Evolutionary conservation across 805 yeast species (phyloP).

Genomic region (Metschnikowia kofuensis): DNA sequence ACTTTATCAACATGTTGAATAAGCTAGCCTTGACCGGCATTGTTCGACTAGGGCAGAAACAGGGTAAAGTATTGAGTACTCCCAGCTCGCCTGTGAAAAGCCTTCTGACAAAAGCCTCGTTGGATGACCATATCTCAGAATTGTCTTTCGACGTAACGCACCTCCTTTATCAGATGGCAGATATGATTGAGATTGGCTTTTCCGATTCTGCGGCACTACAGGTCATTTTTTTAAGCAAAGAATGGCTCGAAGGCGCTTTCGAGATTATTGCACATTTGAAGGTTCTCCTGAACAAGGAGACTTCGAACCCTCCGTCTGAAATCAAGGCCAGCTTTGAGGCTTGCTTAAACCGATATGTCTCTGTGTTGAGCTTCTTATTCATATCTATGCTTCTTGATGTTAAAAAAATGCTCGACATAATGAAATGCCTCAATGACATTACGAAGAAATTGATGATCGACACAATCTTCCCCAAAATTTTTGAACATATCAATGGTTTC

Average conservation of each 20-base stretch:
- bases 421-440: slow-evolving; percentile 30
- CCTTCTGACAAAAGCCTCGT: not conserved
- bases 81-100: slow-evolving; percentile 30
- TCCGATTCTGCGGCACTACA: slow-evolving; percentile 22
- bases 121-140: slow-evolving; percentile 19
- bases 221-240: slow-evolving; percentile 26
- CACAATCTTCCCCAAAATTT: slow-evolving; percentile 33
- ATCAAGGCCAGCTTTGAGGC: slow-evolving; percentile 15
- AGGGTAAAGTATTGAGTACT: slow-evolving; percentile 32
- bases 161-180: slow-evolving; percentile 32
- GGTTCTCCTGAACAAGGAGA: slow-evolving; percentile 11
- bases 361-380: slow-evolving; percentile 35
- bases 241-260: slow-evolving; percentile 38
- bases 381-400: slow-evolving; percentile 27
- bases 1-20: slow-evolving; percentile 39
- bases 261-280: slow-evolving; percentile 36
- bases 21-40: slow-evolving; percentile 32
- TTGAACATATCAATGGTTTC: slow-evolving; percentile 35
- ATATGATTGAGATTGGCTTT: slow-evolving; percentile 29
- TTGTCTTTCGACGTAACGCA: slow-evolving; percentile 33
- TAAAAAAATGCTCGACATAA: slow-evolving; percentile 22
- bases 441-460: slow-evolving; percentile 34
- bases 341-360: slow-evolving; percentile 27
- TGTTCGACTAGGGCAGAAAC: slow-evolving; percentile 26
- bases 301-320: slow-evolving; percentile 23